Evolutionary conservation across 129 eudicot genomes (phyloP).

Genomic region (Lactuca saligna): DNA sequence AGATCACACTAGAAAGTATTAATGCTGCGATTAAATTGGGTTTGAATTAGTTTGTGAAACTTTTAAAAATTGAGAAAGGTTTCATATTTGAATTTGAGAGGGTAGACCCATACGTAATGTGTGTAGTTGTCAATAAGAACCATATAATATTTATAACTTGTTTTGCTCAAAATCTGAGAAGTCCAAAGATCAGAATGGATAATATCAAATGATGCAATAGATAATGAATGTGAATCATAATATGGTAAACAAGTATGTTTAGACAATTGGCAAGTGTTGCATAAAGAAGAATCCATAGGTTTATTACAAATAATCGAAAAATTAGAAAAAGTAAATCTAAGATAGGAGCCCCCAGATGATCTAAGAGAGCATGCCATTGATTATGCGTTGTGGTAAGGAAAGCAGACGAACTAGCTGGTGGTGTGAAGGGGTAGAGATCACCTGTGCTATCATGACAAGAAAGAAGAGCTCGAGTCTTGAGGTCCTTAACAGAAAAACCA

Average conservation of each 20-base stretch:
- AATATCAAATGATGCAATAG: not conserved
- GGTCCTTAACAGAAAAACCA: not conserved
- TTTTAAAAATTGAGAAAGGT: not conserved
- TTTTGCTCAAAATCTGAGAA: not conserved
- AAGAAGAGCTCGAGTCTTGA: too few relatives aligned
- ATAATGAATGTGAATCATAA: not conserved
- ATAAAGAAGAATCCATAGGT: too few relatives aligned
- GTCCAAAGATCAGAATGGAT: conserved; percentile 22
- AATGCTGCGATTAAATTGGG: conserved; percentile 7
- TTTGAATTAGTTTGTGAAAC: not conserved
- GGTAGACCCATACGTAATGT: not conserved
- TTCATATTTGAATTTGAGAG: not conserved
- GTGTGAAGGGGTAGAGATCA: not conserved
- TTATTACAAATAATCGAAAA: not conserved
- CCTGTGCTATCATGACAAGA: not conserved
- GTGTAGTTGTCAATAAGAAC: conserved; percentile 1
- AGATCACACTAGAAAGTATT: conserved; percentile 1
- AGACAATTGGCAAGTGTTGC: not conserved
- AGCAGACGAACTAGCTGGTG: not conserved
- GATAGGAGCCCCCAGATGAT: not conserved
- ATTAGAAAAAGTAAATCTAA: not conserved
- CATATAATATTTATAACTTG: conserved; percentile 6
- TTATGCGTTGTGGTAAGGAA: not conserved
- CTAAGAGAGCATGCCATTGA: not conserved
- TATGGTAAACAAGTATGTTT: not conserved